phyloP scores from a whole-genome alignment of 305 asterid species.

The Petunia hybrid region DNA sequence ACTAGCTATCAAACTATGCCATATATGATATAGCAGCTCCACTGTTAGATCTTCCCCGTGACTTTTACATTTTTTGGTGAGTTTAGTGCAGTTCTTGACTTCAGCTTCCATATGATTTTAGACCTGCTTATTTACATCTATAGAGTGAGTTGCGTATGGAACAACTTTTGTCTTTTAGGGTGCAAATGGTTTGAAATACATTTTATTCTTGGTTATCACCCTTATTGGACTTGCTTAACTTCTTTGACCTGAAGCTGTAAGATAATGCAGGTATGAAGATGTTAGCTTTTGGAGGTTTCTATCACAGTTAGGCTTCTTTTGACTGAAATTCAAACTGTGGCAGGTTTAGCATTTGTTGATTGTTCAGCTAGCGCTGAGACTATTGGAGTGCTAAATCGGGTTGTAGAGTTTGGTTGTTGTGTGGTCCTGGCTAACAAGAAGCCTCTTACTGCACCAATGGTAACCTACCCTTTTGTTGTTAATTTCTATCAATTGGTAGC shows the following conservation, averaged over 20 bases:
- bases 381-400: conserved; percentile 58
- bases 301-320: neutral
- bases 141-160: neutral
- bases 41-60: neutral
- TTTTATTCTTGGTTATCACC: conserved; percentile 8
- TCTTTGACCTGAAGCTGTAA: neutral
- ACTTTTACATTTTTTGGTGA: conserved; percentile 14
- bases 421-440: conserved; percentile 96
- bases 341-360: conserved; percentile 84
- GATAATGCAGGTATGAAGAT: neutral
- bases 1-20: neutral
- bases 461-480: conserved; percentile 39
- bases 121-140: conserved; percentile 6
- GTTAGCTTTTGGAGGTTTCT: conserved; percentile 13
- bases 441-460: conserved; percentile 85
- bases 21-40: neutral
- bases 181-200: neutral
- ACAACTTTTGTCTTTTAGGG: neutral
- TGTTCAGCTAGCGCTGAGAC: conserved; percentile 97
- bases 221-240: neutral
- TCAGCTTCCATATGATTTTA: neutral
- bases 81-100: neutral
- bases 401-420: conserved; percentile 62
- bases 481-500: conserved; percentile 24
- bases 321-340: conserved; percentile 30